Base-by-base conservation (phyloP, 352 stramenopile species). In the Hyaloperonospora arabidopsidis region DNA sequence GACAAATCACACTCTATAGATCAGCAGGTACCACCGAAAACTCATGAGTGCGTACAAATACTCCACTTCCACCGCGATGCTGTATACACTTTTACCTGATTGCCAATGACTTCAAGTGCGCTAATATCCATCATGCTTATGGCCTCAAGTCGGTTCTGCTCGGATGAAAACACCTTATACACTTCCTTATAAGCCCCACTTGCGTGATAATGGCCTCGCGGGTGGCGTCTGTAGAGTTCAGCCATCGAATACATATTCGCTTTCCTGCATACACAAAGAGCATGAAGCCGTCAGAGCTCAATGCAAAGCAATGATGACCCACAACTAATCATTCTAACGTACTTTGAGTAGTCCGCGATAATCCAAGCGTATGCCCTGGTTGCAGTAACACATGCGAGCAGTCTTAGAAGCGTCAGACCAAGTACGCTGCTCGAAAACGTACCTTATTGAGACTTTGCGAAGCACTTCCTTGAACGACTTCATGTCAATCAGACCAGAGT, bases 71-170 rank as follows among this genome's bases (percentile, higher is more conserved):
- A 18, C 15, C 22, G 6, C 15, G 15, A 4, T 49, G 39, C 19
- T 23, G 40, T 18, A 29, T 18, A 12, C 19, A 18, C 15, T 52
- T 66, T 28, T 64, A 91, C 89, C 60, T 96, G 75, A 52, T 97
- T 97, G 13, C 86, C 89, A 14, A 74, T 88, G 28, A 67, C 66
- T 52, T 87, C 70, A 44, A 98, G 93, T 14, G 73, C 65, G n/a
- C 78, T 74, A 39, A 98, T 81, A 73, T 98, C 85, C 93, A 97
- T 98, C 29, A 94, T 76, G 36, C 87, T 90, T 17, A 96, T 68
- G 53, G 77, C 82, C 52, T 96, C 82, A 11, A 90, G 52, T 10
- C 70, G 67, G 28, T 81, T 72, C 35, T 84, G 38, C 12, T 70
- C 60, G 10, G 64, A 67, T 3, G 77, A 84, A 60, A 72, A 87